Base-by-base conservation (phyloP, 257 asterid species). In the Lantana camara region DNA sequence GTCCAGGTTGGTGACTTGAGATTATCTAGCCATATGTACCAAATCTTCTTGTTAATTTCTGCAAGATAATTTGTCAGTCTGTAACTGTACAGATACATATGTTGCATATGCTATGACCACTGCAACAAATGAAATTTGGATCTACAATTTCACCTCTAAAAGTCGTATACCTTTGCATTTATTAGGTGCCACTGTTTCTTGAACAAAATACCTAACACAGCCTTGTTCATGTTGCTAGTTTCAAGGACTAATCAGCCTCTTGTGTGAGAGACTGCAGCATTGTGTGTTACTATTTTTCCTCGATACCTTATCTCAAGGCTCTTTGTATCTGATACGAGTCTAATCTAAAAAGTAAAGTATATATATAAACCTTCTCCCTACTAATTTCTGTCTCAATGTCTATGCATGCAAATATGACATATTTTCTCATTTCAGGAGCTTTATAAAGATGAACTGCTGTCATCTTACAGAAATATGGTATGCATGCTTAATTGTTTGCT, bases 231-330 rank as follows among this genome's bases (percentile, higher is more conserved):
- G 63, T 54, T 32, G 66, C 64, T 66, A 94, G 99, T 98, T 91
- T 73, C 98, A 86, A 81, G 99, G 99, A 68, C 96, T 89, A 79
- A 88, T 95, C 68, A 91, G 96, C 78, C 94, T 95, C 67, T 66
- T 88, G 79, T 38, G 62, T 66, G 88, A n/a, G n/a, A n/a, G 12
- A 7, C 4, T 27, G 27, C 55, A 32, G 32, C 23, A 40, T n/a
- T 42, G 52, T 32, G 11, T 20, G n/a, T 19, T 29, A 1, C n/a
- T n/a, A n/a, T 7, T 35, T 14, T 46, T 48, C 54, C 19, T 47
- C 17, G 30, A 42, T 19, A 11, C 41, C 29, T 7, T 52, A 2
- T 4, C 9, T 35, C 9, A 12, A 17, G 7, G 3, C 14, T 58
- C 6, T 41, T 58, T 29, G 12, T 50, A 29, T 9, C 55, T 15